Evolutionary conservation across 306 rosid genomes (phyloP).

Genomic region (Fragaria ananassa): DNA sequence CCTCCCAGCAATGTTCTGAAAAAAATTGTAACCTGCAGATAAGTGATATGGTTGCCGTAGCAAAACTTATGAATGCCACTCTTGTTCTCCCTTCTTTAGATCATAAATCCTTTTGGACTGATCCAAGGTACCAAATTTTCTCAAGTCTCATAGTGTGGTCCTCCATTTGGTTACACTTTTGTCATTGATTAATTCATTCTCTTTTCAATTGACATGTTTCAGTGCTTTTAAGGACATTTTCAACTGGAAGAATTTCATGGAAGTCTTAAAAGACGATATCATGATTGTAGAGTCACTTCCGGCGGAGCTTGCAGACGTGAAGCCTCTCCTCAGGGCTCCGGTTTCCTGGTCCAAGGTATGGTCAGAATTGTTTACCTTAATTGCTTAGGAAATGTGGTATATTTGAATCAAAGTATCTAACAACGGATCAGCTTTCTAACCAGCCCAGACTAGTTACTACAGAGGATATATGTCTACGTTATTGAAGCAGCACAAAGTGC

Average conservation of each 20-base stretch:
- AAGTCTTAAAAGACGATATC: conserved; percentile 53
- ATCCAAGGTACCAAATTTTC: conserved; percentile 43
- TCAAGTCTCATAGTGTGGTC: not conserved
- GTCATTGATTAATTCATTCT: not conserved
- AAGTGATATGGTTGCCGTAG: conserved; percentile 71
- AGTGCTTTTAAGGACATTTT: conserved; percentile 64
- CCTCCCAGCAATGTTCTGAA: not conserved
- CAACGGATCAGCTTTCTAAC: not conserved
- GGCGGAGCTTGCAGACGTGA: conserved; percentile 21
- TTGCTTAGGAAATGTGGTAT: not conserved
- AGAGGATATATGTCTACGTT: conserved; percentile 30
- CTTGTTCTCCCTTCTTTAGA: conserved; percentile 68
- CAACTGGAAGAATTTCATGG: conserved; percentile 55
- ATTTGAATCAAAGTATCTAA: conserved; percentile 13
- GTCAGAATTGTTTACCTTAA: too few species aligned
- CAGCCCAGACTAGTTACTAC: conserved; percentile 53
- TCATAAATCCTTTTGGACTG: conserved; percentile 63
- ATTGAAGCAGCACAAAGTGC: conserved; percentile 44
- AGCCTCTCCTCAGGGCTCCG: conserved; percentile 42
- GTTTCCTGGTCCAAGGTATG: conserved; percentile 74
- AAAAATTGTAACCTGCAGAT: conserved; percentile 36
- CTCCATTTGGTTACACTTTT: not conserved
- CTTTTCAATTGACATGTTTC: conserved; percentile 10
- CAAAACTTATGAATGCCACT: conserved; percentile 69
- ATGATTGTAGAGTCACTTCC: conserved; percentile 51